phyloP scores from a whole-genome alignment of 306 rosid genomes.

The Citrullus amarus region DNA sequence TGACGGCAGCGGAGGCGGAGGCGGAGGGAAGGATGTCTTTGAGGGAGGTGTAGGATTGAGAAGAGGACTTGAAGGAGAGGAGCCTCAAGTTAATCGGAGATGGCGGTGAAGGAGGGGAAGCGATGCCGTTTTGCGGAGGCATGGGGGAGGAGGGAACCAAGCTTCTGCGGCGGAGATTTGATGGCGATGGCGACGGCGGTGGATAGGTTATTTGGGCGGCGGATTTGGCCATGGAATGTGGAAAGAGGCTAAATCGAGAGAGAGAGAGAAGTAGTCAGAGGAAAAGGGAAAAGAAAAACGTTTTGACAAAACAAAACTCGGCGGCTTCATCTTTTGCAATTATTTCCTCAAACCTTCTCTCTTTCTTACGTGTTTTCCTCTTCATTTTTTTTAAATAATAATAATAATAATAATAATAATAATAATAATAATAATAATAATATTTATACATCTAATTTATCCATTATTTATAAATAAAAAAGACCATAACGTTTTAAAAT shows the following conservation, averaged over 20 bases:
- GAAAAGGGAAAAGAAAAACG: neutral
- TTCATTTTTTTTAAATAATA: too few relatives aligned
- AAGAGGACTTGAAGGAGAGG: constrained; percentile 12
- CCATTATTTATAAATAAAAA: neutral
- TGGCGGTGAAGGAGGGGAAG: constrained; percentile 2
- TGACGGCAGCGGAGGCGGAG: neutral
- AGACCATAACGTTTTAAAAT: too few relatives aligned
- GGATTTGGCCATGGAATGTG: neutral
- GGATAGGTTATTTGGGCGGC: neutral
- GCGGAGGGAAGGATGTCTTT: constrained; percentile 40
- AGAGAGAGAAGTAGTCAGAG: neutral
- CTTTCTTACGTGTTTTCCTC: constrained; percentile 5
- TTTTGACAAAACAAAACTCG: neutral
- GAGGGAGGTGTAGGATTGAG: constrained; percentile 38
- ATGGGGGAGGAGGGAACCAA: constrained; percentile 33
- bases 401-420: too few relatives aligned
- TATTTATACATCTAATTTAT: neutral
- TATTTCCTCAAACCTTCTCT: neutral
- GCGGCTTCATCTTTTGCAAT: neutral
- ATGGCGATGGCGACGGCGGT: neutral
- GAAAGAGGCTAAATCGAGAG: neutral
- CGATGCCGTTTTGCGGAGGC: constrained; percentile 14
- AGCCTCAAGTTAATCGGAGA: constrained; percentile 17
- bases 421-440: too few relatives aligned
- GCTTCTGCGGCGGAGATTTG: constrained; percentile 6